A percentile compares a stretch with the other conserved stretches of the same genome.
phyloP scores from a whole-genome alignment of 495 filamentous ascomycete species.

The Bacidia gigantensis region DNA sequence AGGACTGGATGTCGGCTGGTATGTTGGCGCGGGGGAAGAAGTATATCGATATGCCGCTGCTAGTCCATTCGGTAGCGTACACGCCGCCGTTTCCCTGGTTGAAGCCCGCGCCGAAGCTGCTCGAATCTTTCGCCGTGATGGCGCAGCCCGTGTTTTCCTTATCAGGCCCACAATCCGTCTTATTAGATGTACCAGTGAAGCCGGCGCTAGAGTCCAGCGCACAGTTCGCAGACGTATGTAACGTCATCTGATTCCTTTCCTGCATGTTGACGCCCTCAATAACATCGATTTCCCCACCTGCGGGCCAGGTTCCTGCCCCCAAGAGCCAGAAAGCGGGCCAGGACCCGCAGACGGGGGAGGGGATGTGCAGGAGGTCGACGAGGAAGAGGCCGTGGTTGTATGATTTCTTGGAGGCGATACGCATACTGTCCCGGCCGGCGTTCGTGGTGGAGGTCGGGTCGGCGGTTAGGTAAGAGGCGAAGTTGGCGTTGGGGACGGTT shows the following conservation, averaged over 20 bases:
- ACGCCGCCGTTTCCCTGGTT: constrained; percentile 63
- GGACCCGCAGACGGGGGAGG: constrained; percentile 37
- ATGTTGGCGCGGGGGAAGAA: constrained; percentile 56
- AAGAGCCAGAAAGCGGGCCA: constrained; percentile 49
- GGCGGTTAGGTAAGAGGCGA: constrained; percentile 33
- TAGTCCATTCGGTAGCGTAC: constrained; percentile 65
- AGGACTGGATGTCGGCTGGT: constrained; percentile 44
- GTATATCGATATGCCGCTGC: constrained; percentile 55
- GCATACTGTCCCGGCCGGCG: constrained; percentile 43
- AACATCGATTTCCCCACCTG: constrained; percentile 59
- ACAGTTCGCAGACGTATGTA: constrained; percentile 52
- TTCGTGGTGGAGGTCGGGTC: constrained; percentile 23
- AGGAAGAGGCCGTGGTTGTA: constrained; percentile 45
- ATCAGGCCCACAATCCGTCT: constrained; percentile 13
- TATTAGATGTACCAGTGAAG: constrained; percentile 9
- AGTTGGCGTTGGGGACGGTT: constrained; percentile 22
- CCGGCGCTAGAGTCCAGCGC: constrained; percentile 17
- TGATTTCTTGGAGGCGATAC: constrained; percentile 37
- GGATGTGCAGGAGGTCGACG: constrained; percentile 46
- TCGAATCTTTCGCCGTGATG: constrained; percentile 3
- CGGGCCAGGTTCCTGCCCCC: constrained; percentile 45
- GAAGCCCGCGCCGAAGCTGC: constrained; percentile 51
- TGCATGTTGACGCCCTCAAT: constrained; percentile 55
- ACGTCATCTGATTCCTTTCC: constrained; percentile 44
- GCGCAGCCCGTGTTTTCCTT: constrained; percentile 30